Percentiles rank a stretch among this genome's conserved stretches.
These are phyloP conservation scores for Fusarium sp. DNA, from an alignment of 2,329 filamentous ascomycete species.

Conservation along the genomic window DNA sequence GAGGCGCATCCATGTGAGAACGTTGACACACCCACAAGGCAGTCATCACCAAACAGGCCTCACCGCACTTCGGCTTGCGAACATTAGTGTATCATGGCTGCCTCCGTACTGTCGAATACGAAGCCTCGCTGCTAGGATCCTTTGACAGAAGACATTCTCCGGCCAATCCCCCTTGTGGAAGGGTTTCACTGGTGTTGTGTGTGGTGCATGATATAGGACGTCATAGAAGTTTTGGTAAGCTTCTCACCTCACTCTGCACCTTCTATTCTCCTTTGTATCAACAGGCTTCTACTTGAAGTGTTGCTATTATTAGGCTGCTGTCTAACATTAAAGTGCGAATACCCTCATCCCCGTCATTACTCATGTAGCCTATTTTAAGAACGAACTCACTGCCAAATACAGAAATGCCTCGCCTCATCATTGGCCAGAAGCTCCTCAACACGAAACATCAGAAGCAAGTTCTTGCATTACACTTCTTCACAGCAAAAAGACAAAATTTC, in stretches of 20 bases:
- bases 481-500: not conserved
- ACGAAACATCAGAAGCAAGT: not conserved
- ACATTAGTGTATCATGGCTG: not conserved
- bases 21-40: not conserved
- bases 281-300: not conserved
- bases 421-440: not conserved
- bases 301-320: not conserved
- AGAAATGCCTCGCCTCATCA: not conserved
- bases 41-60: not conserved
- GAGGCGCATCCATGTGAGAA: not conserved
- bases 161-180: not conserved
- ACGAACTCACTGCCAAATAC: not conserved
- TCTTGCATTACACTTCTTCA: not conserved
- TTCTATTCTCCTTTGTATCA: not conserved
- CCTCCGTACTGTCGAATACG: not conserved
- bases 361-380: not conserved
- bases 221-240: not conserved
- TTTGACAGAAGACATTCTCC: not conserved
- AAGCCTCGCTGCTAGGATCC: not conserved
- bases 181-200: not conserved
- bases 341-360: not conserved
- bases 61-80: slow-evolving; percentile 16
- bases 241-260: not conserved
- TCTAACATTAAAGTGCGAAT: not conserved
- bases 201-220: not conserved